These are phyloP conservation scores for Yamadazyma endophytica DNA, from an alignment of 805 yeast species.

Conservation along the genomic window DNA sequence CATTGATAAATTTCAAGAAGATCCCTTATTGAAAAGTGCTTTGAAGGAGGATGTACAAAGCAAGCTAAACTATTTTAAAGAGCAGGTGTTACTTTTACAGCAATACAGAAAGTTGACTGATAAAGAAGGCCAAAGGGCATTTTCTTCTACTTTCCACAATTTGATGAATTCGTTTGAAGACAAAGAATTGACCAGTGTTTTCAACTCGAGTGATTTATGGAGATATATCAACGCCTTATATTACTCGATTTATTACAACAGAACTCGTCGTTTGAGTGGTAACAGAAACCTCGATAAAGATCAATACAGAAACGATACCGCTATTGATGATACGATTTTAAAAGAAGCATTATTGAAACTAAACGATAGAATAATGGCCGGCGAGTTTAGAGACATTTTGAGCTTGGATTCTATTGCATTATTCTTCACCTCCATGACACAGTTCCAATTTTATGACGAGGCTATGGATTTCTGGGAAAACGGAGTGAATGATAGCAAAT, in stretches of 20 bases:
- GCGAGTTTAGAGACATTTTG: conserved; percentile 24
- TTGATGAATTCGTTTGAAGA: conserved; percentile 17
- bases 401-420: conserved; percentile 18
- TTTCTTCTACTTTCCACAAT: conserved; percentile 13
- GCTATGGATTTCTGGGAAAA: conserved; percentile 69
- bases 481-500: conserved; percentile 44
- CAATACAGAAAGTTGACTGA: conserved; percentile 13
- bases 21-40: conserved; percentile 19
- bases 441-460: conserved; percentile 56
- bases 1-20: conserved; percentile 17
- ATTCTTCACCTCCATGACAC: conserved; percentile 37
- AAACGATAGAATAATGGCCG: conserved; percentile 23
- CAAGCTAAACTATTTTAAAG: conserved; percentile 25
- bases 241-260: conserved; percentile 22
- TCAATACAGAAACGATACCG: conserved; percentile 20
- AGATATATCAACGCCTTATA: conserved; percentile 19
- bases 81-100: conserved; percentile 20
- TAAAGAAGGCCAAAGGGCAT: conserved; percentile 14
- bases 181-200: conserved; percentile 14
- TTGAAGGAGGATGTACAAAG: conserved; percentile 15
- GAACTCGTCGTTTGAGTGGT: conserved; percentile 29
- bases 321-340: conserved; percentile 25
- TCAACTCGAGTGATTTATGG: conserved; percentile 18
- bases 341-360: conserved; percentile 30
- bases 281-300: conserved; percentile 36